Conservation (phyloP, 2,329 filamentous ascomycete genomes). For the Stachybotrys chlorohalonatus region DNA sequence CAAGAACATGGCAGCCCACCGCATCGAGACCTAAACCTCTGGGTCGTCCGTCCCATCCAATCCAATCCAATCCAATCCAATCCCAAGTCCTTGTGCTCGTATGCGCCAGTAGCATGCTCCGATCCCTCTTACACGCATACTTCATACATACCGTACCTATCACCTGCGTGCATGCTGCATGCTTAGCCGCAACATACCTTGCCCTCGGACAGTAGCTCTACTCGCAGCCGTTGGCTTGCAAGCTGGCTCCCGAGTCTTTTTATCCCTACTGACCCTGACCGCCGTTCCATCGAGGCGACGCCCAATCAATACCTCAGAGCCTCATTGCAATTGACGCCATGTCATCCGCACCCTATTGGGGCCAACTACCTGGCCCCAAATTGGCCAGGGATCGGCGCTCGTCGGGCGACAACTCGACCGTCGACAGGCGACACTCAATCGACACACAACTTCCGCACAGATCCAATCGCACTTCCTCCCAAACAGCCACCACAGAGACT, state of each 20-base stretch:
- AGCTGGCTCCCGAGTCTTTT: not conserved
- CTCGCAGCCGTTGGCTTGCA: not conserved
- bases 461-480: slow-evolving; percentile 43
- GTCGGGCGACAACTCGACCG: slow-evolving; percentile 18
- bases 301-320: slow-evolving; percentile 17
- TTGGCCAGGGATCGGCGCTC: slow-evolving; percentile 27
- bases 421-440: slow-evolving; percentile 21
- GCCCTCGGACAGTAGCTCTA: not conserved
- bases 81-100: slow-evolving; percentile 1
- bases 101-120: not conserved
- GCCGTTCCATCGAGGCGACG: slow-evolving; percentile 2
- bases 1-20: slow-evolving; percentile 5
- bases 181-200: not conserved
- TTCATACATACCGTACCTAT: not conserved
- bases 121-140: not conserved
- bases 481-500: slow-evolving; percentile 49
- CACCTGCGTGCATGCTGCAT: not conserved
- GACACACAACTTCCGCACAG: slow-evolving; percentile 31
- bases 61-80: slow-evolving; percentile 1
- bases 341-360: slow-evolving; percentile 49
- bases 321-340: slow-evolving; percentile 20
- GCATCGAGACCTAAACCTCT: slow-evolving; percentile 1
- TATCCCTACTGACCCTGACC: not conserved
- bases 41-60: not conserved
- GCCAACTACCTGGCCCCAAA: slow-evolving; percentile 43